Base-by-base conservation (phyloP, 2,329 filamentous ascomycete genomes). In the Monilinia polystroma region DNA sequence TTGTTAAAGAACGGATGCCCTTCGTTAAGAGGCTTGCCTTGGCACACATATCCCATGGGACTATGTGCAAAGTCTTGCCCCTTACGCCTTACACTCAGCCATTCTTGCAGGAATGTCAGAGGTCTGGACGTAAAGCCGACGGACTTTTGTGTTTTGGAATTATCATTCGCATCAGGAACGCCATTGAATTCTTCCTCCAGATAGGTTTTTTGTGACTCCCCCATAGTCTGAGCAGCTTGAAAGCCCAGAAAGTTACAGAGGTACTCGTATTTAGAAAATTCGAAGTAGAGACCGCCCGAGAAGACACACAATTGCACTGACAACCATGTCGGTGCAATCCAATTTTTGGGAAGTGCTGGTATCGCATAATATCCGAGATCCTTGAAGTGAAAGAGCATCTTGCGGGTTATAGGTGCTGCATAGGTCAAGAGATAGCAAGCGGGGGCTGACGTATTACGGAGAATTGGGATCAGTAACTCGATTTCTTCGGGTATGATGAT, bases 21-120 rank as follows among this genome's bases (percentile, higher is more conserved):
- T 5, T 75, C 72, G 0, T 75, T 75, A 0, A 88, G 76, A 0
- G 76, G 72, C 68, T 83, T 73, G 10, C 70, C 69, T 62, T 72
- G 84, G n/a, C 70, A 72, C 4, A 73, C 54, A 49, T 70, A 67
- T 16, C 84, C 83, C 80, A 88, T 87, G 0, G 85, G 86, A 0
- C 84, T 88, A 35, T 87, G 82, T 18, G 80, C 72, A 63, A 87
- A 81, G 67, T 88, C 85, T 66, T 87, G 84, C 0, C 82, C 82
- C 49, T 82, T 83, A 1, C 85, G 81, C 0, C 83, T 79, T 0
- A 85, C 68, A 0, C 82, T 76, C 0, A 88, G 76, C 85, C 85
- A 88, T 56, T 88, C 85, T 29, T 83, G 79, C 0, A 88, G 71
- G 71, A 86, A 86, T 0, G 73, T 77, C 6, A 81, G 69, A 0